Evolutionary conservation across 2,329 filamentous ascomycete genomes (phyloP), one percentile per base, ranked within the genome.

Genomic region (Monosporascus sp.): DNA sequence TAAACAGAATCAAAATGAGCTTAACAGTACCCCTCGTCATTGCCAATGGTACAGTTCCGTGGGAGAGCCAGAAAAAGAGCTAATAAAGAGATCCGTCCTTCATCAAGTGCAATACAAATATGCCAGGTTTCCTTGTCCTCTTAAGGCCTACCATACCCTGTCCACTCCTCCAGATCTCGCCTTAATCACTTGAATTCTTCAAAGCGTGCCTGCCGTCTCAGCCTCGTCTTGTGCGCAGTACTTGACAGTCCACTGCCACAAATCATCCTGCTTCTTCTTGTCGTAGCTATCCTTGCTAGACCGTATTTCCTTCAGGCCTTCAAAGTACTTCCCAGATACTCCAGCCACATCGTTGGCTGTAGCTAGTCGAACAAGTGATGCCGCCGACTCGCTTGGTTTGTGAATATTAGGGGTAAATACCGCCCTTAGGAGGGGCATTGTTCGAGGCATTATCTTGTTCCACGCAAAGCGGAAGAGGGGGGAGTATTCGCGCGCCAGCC

Each of bases 161-260:
- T 5, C 24, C 3, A 25, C 24, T 25, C 24, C 24, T 7, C 5
- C 24, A 25, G 24, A 25, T 3, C 25, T 27, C 25, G 25, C 25
- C 25, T 27, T 27, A 27, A 38, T 43, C 18, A 43, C 39, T 43
- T 43, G 9, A 24, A 22, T 9, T 18, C 18, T 20, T 20, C 39
- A 20, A 43, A 43, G n/a, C 39, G 15, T 5, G 39, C 9, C 9
- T n/a, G n/a, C n/a, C n/a, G 39, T 18, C 39, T 44, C 17, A 20
- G 20, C 53, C 6, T 57, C 54, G 11, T 47, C 53, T 15, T 48
- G 50, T 24, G 54, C 57, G 27, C 57, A 51, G 39, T 47, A 49
- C 45, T 54, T 50, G 27, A 77, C 61, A 9, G 76, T 80, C 77
- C 76, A 80, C 24, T 63, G 50, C 74, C 74, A 79, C 35, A 79